Evolutionary conservation across 495 filamentous ascomycete species (phyloP).

Genomic region (Cryomyces antarcticus): DNA sequence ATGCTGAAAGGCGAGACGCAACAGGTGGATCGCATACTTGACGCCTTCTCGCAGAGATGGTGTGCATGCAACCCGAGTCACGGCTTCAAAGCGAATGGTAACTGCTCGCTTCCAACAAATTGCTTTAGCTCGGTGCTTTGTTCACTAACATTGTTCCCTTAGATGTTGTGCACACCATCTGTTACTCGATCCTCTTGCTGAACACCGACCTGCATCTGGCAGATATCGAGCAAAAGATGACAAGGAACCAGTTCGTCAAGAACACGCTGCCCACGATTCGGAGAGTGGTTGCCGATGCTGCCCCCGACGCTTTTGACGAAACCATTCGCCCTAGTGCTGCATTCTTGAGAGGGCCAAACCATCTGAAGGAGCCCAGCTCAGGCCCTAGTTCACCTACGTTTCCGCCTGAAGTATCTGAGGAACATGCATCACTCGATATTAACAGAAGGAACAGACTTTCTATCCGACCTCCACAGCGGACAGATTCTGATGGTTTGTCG

Average conservation of each 20-base stretch:
- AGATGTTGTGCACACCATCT: constrained; percentile 96
- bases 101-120: constrained; percentile 10
- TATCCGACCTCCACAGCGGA: constrained; percentile 12
- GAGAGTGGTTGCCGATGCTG: constrained; percentile 48
- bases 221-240: constrained; percentile 94
- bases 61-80: constrained; percentile 87
- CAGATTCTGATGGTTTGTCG: constrained; percentile 15
- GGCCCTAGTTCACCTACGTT: constrained; percentile 10
- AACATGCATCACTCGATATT: constrained; percentile 14
- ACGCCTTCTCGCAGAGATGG: constrained; percentile 74
- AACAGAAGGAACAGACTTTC: constrained; percentile 14
- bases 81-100: constrained; percentile 79
- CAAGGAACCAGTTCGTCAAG: constrained; percentile 75
- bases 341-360: constrained; percentile 10
- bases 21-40: constrained; percentile 85
- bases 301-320: constrained; percentile 48
- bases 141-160: constrained; percentile 7
- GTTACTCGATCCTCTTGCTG: constrained; percentile 82
- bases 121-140: neutral
- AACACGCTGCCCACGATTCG: constrained; percentile 87
- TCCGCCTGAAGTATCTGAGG: constrained; percentile 6
- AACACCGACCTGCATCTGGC: constrained; percentile 94
- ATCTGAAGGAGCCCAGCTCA: constrained; percentile 12
- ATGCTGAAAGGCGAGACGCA: constrained; percentile 84
- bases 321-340: constrained; percentile 21